phyloP scores from a whole-genome alignment of 140 eudicot species.

The Cichorium intybus region DNA sequence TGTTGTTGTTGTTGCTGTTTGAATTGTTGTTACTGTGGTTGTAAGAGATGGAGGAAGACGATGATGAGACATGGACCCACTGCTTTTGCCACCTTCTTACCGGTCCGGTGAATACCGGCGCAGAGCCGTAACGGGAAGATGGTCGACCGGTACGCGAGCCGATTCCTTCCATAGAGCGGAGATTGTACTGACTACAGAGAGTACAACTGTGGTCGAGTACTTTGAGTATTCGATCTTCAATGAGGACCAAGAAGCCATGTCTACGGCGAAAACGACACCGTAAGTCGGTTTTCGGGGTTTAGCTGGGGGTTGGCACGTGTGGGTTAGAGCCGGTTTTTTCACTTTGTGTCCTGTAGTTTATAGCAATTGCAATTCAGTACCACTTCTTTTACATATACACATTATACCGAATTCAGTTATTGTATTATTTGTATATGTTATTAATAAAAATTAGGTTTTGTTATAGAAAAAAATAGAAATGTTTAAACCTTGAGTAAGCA shows the following conservation, averaged over 20 bases:
- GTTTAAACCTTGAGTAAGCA: too few relatives aligned
- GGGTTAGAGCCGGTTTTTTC: neutral
- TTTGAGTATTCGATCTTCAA: slow-evolving; percentile 13
- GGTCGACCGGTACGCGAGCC: slow-evolving; percentile 79
- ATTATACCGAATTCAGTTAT: too few relatives aligned
- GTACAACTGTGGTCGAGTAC: slow-evolving; percentile 16
- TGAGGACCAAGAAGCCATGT: slow-evolving; percentile 5
- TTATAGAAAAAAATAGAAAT: too few relatives aligned
- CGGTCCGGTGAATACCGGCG: slow-evolving; percentile 76
- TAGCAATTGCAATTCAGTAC: neutral
- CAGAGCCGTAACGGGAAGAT: slow-evolving; percentile 73
- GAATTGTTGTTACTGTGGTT: slow-evolving; percentile 19
- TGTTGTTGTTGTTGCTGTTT: slow-evolving; percentile 4
- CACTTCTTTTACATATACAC: neutral
- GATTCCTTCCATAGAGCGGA: slow-evolving; percentile 53
- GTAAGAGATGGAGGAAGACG: slow-evolving; percentile 31
- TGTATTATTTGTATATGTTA: too few relatives aligned
- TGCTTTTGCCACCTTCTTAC: slow-evolving; percentile 89
- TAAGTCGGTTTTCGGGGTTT: neutral
- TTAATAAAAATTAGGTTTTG: too few relatives aligned
- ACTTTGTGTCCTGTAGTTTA: neutral
- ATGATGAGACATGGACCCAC: slow-evolving; percentile 63
- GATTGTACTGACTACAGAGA: neutral
- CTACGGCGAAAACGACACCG: slow-evolving; percentile 9
- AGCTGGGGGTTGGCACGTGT: slow-evolving; percentile 18